A percentile compares a stretch with the other conserved stretches of the same genome.
Evolutionary conservation across 768 basidiomycete genomes (phyloP).

Genomic region (Termitomyces sp.): DNA sequence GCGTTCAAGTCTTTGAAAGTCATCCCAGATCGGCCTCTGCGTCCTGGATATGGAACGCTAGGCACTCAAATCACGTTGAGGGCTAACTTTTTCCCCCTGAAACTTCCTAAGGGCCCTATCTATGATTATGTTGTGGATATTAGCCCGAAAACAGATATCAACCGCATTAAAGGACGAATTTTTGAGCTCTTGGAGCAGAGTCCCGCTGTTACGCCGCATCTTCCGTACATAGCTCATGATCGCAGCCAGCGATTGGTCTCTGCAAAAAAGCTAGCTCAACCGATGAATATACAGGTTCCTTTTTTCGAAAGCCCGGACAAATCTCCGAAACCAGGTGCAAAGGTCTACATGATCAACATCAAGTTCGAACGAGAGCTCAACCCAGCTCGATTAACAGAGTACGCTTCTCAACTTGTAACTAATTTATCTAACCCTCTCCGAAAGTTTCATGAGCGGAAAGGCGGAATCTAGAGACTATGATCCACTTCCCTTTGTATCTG

Average conservation of each 20-base stretch:
- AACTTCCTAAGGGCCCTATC: conserved; percentile 37
- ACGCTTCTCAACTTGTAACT: conserved; percentile 9
- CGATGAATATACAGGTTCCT: conserved; percentile 33
- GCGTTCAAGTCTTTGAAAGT: conserved; percentile 29
- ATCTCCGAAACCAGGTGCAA: conserved; percentile 29
- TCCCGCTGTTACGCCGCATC: conserved; percentile 28
- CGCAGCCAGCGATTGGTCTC: conserved; percentile 41
- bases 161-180: conserved; percentile 42
- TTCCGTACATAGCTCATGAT: conserved; percentile 49
- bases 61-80: conserved; percentile 47
- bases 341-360: conserved; percentile 38
- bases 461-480: conserved; percentile 41
- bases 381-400: conserved; percentile 28
- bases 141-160: conserved; percentile 38
- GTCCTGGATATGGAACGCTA: conserved; percentile 52
- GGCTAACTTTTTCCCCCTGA: conserved; percentile 60
- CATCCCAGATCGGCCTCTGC: conserved; percentile 37
- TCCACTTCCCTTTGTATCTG: conserved; percentile 45
- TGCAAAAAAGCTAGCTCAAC: conserved; percentile 38
- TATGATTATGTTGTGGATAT: conserved; percentile 57
- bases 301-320: conserved; percentile 38
- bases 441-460: conserved; percentile 49
- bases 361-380: conserved; percentile 36
- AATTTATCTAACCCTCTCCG: conserved; percentile 1
- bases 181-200: conserved; percentile 49